A percentile compares a stretch with the other conserved stretches of the same genome.
These are phyloP conservation scores for Schrenkiella parvula DNA, from an alignment of 345 rosid genomes.

Conservation along the genomic window DNA sequence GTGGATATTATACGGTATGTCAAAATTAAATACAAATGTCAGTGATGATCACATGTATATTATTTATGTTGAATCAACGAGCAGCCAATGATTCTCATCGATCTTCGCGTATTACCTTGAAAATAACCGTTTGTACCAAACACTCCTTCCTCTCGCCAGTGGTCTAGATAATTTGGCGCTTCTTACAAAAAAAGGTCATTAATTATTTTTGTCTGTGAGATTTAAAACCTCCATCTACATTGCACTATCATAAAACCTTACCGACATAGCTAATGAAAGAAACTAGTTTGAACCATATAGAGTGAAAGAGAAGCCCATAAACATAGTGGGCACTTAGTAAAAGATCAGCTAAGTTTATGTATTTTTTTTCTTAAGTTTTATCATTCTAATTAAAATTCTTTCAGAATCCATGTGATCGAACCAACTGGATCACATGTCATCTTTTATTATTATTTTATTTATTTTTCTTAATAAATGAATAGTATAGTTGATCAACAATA, in stretches of 20 bases:
- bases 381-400: no score
- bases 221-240: not conserved
- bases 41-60: conserved; percentile 24
- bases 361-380: no score
- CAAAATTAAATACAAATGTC: conserved; percentile 24
- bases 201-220: no score
- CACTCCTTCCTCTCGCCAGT: not conserved
- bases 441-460: no score
- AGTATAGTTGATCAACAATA: no score
- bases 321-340: no score
- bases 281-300: no score
- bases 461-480: no score
- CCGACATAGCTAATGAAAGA: not conserved
- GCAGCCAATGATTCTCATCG: conserved; percentile 6
- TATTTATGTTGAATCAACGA: conserved; percentile 10
- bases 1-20: conserved; percentile 11
- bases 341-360: no score
- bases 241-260: not conserved
- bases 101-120: not conserved
- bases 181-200: not conserved
- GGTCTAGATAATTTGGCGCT: not conserved
- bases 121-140: not conserved
- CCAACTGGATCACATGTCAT: no score
- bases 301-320: no score
- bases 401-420: no score